Percentiles rank a stretch among this genome's conserved stretches.
Conservation (phyloP, 2,329 filamentous ascomycete genomes). For the Xylaria digitata region DNA sequence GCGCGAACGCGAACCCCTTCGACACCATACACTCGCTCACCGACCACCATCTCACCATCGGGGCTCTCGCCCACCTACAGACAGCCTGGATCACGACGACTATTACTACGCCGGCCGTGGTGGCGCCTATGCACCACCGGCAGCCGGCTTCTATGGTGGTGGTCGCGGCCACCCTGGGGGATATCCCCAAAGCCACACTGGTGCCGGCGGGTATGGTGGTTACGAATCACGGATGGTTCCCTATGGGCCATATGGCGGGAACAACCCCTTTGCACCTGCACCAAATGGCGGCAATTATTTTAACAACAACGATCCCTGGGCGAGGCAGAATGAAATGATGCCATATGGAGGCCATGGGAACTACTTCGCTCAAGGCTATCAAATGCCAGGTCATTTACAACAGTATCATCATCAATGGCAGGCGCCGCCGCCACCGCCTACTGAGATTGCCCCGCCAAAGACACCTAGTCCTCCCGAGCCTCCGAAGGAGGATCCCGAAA, state of each 20-base stretch:
- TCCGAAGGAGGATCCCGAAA: conserved; percentile 62
- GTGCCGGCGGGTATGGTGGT: conserved; percentile 57
- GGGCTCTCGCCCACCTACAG: conserved; percentile 58
- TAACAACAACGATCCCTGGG: conserved; percentile 50
- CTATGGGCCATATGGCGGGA: conserved; percentile 51
- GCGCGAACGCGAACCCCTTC: conserved; percentile 50
- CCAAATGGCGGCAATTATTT: conserved; percentile 57
- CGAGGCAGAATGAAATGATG: conserved; percentile 51
- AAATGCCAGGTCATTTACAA: conserved; percentile 61
- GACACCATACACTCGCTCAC: conserved; percentile 52
- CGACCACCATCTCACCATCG: conserved; percentile 43
- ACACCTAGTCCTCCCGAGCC: conserved; percentile 42
- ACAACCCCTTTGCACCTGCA: conserved; percentile 50
- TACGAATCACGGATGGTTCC: conserved; percentile 61
- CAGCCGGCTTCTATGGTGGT: conserved; percentile 46
- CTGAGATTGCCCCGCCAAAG: conserved; percentile 44
- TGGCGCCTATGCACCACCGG: conserved; percentile 46
- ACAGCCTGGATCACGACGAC: conserved; percentile 70
- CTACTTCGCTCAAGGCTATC: conserved; percentile 52
- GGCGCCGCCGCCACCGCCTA: conserved; percentile 53
- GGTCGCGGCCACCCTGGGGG: conserved; percentile 50
- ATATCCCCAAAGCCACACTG: conserved; percentile 63
- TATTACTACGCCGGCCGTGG: conserved; percentile 66
- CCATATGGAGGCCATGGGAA: conserved; percentile 52
- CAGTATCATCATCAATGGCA: conserved; percentile 55